Evolutionary conservation across 768 basidiomycete genomes (phyloP).

Genomic region (Austroboletus eburneus): DNA sequence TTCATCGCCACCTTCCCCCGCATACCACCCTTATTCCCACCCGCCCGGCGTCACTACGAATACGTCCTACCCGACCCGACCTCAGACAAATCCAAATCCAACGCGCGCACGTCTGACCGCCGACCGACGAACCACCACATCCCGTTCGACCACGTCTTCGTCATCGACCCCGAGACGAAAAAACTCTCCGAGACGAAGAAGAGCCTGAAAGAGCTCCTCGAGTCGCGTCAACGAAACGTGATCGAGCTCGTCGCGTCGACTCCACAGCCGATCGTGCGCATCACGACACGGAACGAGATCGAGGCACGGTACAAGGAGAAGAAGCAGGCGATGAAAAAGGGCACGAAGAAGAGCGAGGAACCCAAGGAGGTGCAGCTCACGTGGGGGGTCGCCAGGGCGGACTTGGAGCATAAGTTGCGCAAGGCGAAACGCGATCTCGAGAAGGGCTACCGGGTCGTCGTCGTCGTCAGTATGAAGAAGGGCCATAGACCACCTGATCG

Average conservation of each 20-base stretch:
- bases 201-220: slow-evolving; percentile 42
- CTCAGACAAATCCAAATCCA: not conserved
- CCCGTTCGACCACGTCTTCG: slow-evolving; percentile 36
- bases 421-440: slow-evolving; percentile 55
- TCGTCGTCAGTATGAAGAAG: slow-evolving; percentile 54
- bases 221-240: slow-evolving; percentile 40
- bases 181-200: slow-evolving; percentile 33
- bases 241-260: slow-evolving; percentile 51
- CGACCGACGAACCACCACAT: slow-evolving; percentile 40
- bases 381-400: slow-evolving; percentile 58
- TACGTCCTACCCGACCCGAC: not conserved
- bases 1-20: slow-evolving; percentile 1
- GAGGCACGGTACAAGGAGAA: slow-evolving; percentile 36
- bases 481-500: slow-evolving; percentile 33
- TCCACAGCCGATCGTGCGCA: slow-evolving; percentile 57
- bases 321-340: slow-evolving; percentile 34
- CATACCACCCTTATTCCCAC: slow-evolving; percentile 1
- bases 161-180: slow-evolving; percentile 45
- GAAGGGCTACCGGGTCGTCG: slow-evolving; percentile 53
- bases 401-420: slow-evolving; percentile 62
- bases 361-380: slow-evolving; percentile 70
- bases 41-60: slow-evolving; percentile 13
- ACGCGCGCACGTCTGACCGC: not conserved
- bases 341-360: slow-evolving; percentile 25
- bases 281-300: slow-evolving; percentile 45